Base-by-base conservation (phyloP, 306 rosid species). In the Medicago arabica region DNA sequence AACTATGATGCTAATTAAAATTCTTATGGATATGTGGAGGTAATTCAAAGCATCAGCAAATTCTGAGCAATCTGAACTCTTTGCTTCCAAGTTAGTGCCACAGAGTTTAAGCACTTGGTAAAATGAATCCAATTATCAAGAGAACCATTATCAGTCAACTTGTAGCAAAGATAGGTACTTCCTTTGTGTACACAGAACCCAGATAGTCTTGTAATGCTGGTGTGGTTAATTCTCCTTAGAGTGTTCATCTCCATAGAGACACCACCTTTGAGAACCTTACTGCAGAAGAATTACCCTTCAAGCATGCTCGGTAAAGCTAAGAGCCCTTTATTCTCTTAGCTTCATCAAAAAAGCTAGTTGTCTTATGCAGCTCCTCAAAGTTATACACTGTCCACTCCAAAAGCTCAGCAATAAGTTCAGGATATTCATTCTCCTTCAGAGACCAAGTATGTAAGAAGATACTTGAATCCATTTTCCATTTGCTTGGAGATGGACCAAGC, bases 1-100 rank as follows among this genome's bases (percentile, higher is more conserved):
- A n/a, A n/a, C n/a, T n/a, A n/a, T n/a, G n/a, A 28, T 28, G 31
- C 4, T 28, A 3, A 28, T 28, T 3, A 28, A 91, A 77, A 75
- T 89, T 87, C 87, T 89, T 89, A 71, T 91, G 92, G 44, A 91
- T 64, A 16, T 83, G 83, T 4, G 89, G 84, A 39, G 92, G 94
- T 91, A 89, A 23, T 89, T 91, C 89, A 64, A 21, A 8, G 31
- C 60, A 54, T 87, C 89, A 0, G 91, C 94, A 16, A 89, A 49
- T 87, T 88, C 55, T 87, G 73, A 19, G 90, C 86, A 72, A 91
- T 84, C 85, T 89, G 90, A 83, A 91, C 89, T 67, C 94, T 86
- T 61, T 84, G 94, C 72, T 54, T 80, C 97, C 97, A 91, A 18
- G 78, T 53, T 69, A 91, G 17, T 8, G 72, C 10, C 55, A 11